phyloP scores from a whole-genome alignment of 805 yeast species.

The Zygosaccharomyces bailii region DNA sequence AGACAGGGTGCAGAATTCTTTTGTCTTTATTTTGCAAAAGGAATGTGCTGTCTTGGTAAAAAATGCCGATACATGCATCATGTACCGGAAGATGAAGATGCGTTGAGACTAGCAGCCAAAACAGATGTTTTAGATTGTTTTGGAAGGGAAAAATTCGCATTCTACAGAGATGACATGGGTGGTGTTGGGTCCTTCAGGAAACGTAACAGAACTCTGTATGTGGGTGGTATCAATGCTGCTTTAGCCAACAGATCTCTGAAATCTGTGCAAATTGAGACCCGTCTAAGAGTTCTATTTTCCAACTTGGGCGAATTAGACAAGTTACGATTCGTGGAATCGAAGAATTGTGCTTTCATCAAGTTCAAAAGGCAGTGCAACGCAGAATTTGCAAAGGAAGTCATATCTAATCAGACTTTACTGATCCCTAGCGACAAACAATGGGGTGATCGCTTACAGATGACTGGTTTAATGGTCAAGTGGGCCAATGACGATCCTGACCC shows the following conservation, averaged over 20 bases:
- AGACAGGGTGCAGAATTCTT: conserved; percentile 46
- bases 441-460: conserved; percentile 52
- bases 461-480: conserved; percentile 60
- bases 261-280: conserved; percentile 38
- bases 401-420: conserved; percentile 76
- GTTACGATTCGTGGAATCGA: conserved; percentile 55
- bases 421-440: conserved; percentile 39
- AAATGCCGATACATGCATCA: conserved; percentile 77
- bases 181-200: conserved; percentile 82
- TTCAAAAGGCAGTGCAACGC: conserved; percentile 68
- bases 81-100: conserved; percentile 61
- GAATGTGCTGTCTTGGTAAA: conserved; percentile 76
- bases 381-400: conserved; percentile 93
- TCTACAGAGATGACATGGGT: conserved; percentile 87
- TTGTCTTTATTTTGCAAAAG: conserved; percentile 85
- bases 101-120: conserved; percentile 47
- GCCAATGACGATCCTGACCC: conserved; percentile 88
- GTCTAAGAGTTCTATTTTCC: conserved; percentile 45
- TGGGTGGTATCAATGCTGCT: conserved; percentile 54
- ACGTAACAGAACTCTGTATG: conserved; percentile 70
- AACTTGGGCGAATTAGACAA: conserved; percentile 76
- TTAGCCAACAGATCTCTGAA: conserved; percentile 40
- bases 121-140: conserved; percentile 68
- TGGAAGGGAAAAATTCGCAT: conserved; percentile 82
- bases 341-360: conserved; percentile 76